phyloP scores from a whole-genome alignment of 306 rosid species.

The Ormosia semicastrata region DNA sequence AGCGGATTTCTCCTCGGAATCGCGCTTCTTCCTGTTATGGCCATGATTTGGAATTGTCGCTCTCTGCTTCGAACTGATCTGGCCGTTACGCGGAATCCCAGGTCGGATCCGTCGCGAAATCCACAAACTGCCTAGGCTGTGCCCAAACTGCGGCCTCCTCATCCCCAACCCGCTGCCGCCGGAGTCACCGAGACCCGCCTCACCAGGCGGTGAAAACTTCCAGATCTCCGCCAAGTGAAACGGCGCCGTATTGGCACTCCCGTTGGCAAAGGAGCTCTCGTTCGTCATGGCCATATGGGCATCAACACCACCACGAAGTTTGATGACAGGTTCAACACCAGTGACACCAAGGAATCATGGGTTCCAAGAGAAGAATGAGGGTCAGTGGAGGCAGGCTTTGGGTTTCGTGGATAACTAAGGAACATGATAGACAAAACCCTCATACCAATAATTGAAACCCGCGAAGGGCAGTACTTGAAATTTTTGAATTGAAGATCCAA shows the following conservation, averaged over 20 bases:
- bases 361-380: too few relatives aligned
- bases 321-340: too few relatives aligned
- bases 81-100: constrained; percentile 40
- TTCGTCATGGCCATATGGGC: constrained; percentile 49
- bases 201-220: constrained; percentile 42
- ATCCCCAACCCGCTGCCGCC: constrained; percentile 43
- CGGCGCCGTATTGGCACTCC: constrained; percentile 40
- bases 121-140: constrained; percentile 41
- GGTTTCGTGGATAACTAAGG: too few relatives aligned
- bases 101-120: constrained; percentile 31
- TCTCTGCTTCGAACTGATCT: constrained; percentile 41
- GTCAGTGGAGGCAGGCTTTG: too few relatives aligned
- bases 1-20: constrained; percentile 48
- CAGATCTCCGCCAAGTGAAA: constrained; percentile 76
- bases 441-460: too few relatives aligned
- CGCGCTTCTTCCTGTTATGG: constrained; percentile 55
- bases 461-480: too few relatives aligned
- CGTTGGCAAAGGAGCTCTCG: constrained; percentile 38
- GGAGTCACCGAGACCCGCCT: constrained; percentile 24
- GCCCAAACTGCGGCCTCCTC: constrained; percentile 44
- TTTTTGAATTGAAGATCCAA: too few relatives aligned
- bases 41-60: background rate
- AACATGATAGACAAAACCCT: too few relatives aligned
- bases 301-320: too few relatives aligned
- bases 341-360: too few relatives aligned